Base-by-base conservation (phyloP, 805 yeast species). In the Alloascoidea hylecoeti region DNA sequence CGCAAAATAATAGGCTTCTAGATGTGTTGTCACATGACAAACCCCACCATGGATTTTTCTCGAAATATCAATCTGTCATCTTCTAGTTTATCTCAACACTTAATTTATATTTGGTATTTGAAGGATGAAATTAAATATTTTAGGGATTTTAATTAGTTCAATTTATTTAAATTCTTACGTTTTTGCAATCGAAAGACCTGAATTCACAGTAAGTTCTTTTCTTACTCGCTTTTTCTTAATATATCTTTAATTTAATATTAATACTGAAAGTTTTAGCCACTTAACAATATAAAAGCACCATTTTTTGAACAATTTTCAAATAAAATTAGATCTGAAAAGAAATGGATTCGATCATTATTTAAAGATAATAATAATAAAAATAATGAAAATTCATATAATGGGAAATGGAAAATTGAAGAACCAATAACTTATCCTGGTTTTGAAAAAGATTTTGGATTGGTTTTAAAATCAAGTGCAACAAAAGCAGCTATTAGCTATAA, bases 401-500 rank as follows among this genome's bases (percentile, higher is more conserved):
- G 95, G 15, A 59, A 72, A 52, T 85, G 96, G 96, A 59, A 61
- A 4, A 63, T 86, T 33, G 85, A 78, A 52, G 82, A 75, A 52
- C 55, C 81, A 1, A 44, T 60, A 14, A 65, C 63, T 18, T 64
- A 68, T 48, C 73, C 77, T 1, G 92, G 79, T 0, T 70, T 73
- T 46, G 52, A 49, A n/a, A 70, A 71, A 41, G 95, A 86, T 57
- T 65, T 67, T 43, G 95, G 94, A 3, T 68, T 88, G 39, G 89
- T 82, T 3, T 67, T 79, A 55, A 79, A 78, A 51, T 60, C 78
- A 15, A 75, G 76, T 35, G 86, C 94, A 32, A 78, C 84, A 16
- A 83, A 75, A 51, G 86, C 83, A 54, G 95, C 94, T 34, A 82
- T 88, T 47, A 75, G 84, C 30, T 71, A 74, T 39, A 56, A 63